Evolutionary conservation across 2,329 filamentous ascomycete genomes (phyloP).

Genomic region (Epicoccum nigrum): DNA sequence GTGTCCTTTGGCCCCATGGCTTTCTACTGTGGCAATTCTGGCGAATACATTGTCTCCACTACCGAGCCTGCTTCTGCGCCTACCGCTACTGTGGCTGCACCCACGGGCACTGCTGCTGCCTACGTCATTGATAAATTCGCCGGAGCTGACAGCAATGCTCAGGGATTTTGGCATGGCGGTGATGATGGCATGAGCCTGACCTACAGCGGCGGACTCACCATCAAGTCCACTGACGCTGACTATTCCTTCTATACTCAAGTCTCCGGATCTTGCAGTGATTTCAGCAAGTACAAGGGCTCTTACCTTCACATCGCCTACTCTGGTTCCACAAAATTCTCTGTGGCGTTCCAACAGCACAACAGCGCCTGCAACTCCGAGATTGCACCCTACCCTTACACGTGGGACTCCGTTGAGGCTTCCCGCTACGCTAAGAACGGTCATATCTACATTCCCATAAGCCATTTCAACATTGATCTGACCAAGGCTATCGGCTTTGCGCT

Average conservation of each 20-base stretch:
- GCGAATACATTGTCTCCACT: conserved; percentile 58
- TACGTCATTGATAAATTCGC: conserved; percentile 68
- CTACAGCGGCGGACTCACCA: conserved; percentile 60
- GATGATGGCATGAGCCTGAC: conserved; percentile 64
- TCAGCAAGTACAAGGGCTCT: conserved; percentile 60
- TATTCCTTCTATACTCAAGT: conserved; percentile 67
- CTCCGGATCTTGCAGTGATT: conserved; percentile 61
- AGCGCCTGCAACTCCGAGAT: conserved; percentile 60
- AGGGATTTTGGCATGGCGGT: conserved; percentile 70
- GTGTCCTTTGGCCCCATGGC: conserved; percentile 63
- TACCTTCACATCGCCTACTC: conserved; percentile 70
- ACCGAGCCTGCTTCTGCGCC: conserved; percentile 51
- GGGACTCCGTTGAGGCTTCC: conserved; percentile 69
- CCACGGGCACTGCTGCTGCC: conserved; percentile 54
- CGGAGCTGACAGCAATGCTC: conserved; percentile 59
- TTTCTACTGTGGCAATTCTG: conserved; percentile 63
- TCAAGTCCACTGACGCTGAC: conserved; percentile 66
- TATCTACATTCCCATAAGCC: conserved; percentile 70
- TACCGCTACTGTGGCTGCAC: conserved; percentile 58
- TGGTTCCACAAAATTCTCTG: conserved; percentile 67
- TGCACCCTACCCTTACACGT: conserved; percentile 69
- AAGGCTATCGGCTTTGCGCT: conserved; percentile 65
- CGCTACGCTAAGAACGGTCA: conserved; percentile 63
- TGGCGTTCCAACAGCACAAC: conserved; percentile 72
- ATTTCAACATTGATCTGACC: conserved; percentile 67